Evolutionary conservation across 2,329 filamentous ascomycete species (phyloP).

Genomic region (Tolypocladium guangdongense): DNA sequence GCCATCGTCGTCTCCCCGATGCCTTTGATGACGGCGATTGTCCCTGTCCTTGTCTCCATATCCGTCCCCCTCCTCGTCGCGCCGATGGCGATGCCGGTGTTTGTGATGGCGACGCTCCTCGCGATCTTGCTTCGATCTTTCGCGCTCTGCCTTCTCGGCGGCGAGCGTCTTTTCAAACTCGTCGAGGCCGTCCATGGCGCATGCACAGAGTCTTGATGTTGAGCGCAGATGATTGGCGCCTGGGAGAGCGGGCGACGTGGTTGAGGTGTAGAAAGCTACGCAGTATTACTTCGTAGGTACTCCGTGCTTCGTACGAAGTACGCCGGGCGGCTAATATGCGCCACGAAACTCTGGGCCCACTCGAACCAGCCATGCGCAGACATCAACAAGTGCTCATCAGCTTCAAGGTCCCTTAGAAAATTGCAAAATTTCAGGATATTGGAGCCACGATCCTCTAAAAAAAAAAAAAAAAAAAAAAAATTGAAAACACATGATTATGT

Average conservation of each 20-base stretch:
- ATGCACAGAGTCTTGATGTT: too few species aligned
- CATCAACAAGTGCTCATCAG: too few species aligned
- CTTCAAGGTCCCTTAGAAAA: too few species aligned
- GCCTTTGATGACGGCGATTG: slow-evolving; percentile 19
- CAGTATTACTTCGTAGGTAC: too few species aligned
- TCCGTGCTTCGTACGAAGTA: too few species aligned
- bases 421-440: too few species aligned
- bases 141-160: slow-evolving; percentile 46
- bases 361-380: too few species aligned
- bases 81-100: slow-evolving; percentile 34
- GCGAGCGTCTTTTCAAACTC: slow-evolving; percentile 74
- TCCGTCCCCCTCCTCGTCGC: slow-evolving; percentile 24
- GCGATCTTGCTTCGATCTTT: slow-evolving; percentile 33
- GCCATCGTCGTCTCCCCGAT: slow-evolving; percentile 28
- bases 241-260: too few species aligned
- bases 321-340: neutral
- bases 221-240: neutral
- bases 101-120: slow-evolving; percentile 32
- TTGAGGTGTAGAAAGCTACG: neutral
- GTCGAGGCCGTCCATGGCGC: slow-evolving; percentile 42
- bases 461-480: too few species aligned
- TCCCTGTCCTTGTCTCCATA: slow-evolving; percentile 17
- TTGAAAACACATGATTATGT: too few species aligned
- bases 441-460: too few species aligned
- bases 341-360: neutral